Evolutionary conservation across 257 asterid species (phyloP).

Genomic region (Nyctanthes arbortristis): DNA sequence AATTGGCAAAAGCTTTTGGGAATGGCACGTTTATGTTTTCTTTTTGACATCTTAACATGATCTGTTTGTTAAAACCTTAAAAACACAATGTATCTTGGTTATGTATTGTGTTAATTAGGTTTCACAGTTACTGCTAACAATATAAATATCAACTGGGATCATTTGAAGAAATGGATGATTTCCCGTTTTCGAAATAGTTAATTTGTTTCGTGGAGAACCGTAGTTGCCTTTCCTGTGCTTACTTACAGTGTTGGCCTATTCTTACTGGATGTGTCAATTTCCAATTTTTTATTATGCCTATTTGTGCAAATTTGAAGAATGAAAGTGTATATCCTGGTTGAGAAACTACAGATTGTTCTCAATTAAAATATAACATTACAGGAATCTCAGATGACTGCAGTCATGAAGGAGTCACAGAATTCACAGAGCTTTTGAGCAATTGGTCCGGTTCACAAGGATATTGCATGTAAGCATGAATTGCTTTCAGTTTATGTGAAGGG

Average conservation of each 20-base stretch:
- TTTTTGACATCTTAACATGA: background rate
- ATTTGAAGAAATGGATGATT: background rate
- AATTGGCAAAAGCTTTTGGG: background rate
- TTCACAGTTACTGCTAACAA: background rate
- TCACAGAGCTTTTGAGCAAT: constrained; percentile 66
- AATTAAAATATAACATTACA: constrained; percentile 30
- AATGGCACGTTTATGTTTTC: too few relatives aligned
- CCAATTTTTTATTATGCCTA: background rate
- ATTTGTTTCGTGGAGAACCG: background rate
- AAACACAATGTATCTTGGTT: background rate
- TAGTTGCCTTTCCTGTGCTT: background rate
- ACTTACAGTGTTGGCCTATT: background rate
- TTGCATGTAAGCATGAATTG: constrained; percentile 67
- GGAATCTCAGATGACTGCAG: constrained; percentile 66
- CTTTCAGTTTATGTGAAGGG: constrained; percentile 6
- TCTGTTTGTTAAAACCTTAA: background rate
- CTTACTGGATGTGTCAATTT: background rate
- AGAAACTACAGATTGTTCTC: constrained; percentile 2
- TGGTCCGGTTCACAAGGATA: constrained; percentile 72
- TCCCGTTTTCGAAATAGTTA: background rate
- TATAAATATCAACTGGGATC: background rate
- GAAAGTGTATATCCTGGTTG: constrained; percentile 2
- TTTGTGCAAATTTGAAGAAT: constrained; percentile 11
- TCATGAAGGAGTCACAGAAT: constrained; percentile 40
- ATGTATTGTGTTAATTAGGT: background rate